Conservation (phyloP, 495 filamentous ascomycete species). For the Filosporella fistucella region DNA sequence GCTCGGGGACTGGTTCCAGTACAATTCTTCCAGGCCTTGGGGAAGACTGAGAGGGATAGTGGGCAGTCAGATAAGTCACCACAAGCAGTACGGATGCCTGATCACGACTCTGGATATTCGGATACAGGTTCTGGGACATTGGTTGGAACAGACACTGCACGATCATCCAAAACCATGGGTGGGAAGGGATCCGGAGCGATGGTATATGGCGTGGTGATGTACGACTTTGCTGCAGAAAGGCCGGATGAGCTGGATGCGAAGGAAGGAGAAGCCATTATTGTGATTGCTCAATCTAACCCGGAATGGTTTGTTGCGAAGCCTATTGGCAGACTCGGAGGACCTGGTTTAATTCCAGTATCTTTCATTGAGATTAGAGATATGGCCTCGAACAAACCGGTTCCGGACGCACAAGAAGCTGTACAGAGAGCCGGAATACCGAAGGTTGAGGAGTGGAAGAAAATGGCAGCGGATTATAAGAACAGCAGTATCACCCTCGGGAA, state of each 20-base stretch:
- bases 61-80: conserved; percentile 67
- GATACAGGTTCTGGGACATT: conserved; percentile 44
- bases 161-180: conserved; percentile 29
- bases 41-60: conserved; percentile 85
- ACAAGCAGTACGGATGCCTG: conserved; percentile 47
- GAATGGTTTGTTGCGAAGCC: conserved; percentile 99
- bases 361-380: conserved; percentile 97
- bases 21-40: conserved; percentile 84
- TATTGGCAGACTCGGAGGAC: conserved; percentile 89
- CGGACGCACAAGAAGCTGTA: conserved; percentile 82
- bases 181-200: conserved; percentile 60
- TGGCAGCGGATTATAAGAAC: conserved; percentile 98
- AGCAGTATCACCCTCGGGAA: conserved; percentile 95
- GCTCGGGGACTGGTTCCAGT: conserved; percentile 91
- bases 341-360: conserved; percentile 92
- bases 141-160: conserved; percentile 28
- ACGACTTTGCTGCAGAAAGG: conserved; percentile 93
- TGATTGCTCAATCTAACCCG: conserved; percentile 98
- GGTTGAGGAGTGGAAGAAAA: conserved; percentile 99
- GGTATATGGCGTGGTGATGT: conserved; percentile 95
- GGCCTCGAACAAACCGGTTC: conserved; percentile 75
- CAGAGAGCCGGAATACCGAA: conserved; percentile 88
- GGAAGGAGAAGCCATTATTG: conserved; percentile 92
- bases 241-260: conserved; percentile 95
- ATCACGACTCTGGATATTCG: conserved; percentile 79